A percentile compares a stretch with the other conserved stretches of the same genome.
phyloP scores from a whole-genome alignment of 75 land plant genomes.

The Selaginella moellendorffii region DNA sequence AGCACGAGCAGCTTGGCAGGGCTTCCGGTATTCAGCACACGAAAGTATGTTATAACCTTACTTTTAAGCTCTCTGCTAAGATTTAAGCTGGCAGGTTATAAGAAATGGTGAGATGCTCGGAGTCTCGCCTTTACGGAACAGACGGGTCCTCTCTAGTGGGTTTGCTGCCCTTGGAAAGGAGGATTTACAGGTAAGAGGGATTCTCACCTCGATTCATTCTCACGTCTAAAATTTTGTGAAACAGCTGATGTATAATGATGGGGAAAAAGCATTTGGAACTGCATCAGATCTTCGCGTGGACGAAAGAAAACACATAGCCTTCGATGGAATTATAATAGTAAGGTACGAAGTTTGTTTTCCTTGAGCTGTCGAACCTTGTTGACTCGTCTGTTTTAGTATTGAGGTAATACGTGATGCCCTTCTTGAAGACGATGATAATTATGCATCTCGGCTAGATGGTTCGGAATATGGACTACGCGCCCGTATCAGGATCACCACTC shows the following conservation, averaged over 20 bases:
- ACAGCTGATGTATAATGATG: constrained; percentile 99
- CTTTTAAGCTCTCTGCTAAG: not conserved
- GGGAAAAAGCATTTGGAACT: constrained; percentile 97
- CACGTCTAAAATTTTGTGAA: constrained; percentile 5
- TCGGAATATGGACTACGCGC: constrained; percentile 35
- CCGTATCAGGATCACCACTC: constrained; percentile 79
- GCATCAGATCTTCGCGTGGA: constrained; percentile 72
- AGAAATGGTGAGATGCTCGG: constrained; percentile 99
- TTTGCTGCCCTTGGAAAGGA: constrained; percentile 66
- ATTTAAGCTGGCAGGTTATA: constrained; percentile 46
- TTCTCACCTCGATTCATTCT: not conserved
- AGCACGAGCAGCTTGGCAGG: constrained; percentile 87
- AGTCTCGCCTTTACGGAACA: constrained; percentile 78
- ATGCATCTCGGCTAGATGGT: constrained; percentile 9
- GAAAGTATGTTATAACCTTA: not conserved
- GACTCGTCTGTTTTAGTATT: constrained; percentile 47
- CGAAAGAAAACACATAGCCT: constrained; percentile 75
- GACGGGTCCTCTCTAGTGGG: constrained; percentile 87
- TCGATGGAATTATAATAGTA: constrained; percentile 78
- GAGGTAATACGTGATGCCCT: constrained; percentile 43
- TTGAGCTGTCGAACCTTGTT: not conserved
- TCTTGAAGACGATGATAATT: constrained; percentile 2
- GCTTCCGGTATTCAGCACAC: constrained; percentile 85
- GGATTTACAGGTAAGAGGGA: constrained; percentile 40
- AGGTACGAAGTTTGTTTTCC: constrained; percentile 35